Evolutionary conservation across 352 stramenopile genomes (phyloP), one percentile per base, ranked within the genome.

Genomic region (Globisporangium perplexum): DNA sequence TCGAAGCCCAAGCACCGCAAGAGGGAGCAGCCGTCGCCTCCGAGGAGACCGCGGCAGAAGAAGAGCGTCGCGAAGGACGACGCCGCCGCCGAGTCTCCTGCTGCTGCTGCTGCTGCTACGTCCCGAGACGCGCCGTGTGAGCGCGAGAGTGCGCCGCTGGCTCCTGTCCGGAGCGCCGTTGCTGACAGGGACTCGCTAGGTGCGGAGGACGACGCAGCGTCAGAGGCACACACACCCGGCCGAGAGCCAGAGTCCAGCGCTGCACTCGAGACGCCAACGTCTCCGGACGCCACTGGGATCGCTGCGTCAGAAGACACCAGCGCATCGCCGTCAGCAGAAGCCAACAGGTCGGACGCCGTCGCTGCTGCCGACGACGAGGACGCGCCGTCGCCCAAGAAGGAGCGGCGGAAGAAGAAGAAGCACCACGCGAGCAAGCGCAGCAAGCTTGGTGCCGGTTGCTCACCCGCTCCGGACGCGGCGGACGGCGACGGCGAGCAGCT

Each of bases 351-450:
- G 15, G 23, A n/a, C n/a, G n/a, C n/a, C n/a, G n/a, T n/a, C n/a
- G n/a, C 14, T 11, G 44, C 4, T 0, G 15, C n/a, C 12, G 10
- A 22, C 2, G n/a, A 22, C 2, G 53, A 47, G 18, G 18, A 47
- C 44, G 33, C 30, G 7, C 11, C 33, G 33, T 28, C 53, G 11
- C 22, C 28, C 15, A 52, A 47, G 35, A 50, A 50, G 17, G 35
- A 53, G 23, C 33, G 53, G 4, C 44, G 45, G 24, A 59, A 53
- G 53, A 59, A 53, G 44, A 59, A 53, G 41, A 48, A 56, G 38
- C 45, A 59, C 3, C 44, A 52, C 23, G 14, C 0, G 8, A 53
- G 26, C 24, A 53, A 36, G 33, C 52, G 31, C 12, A 51, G 42
- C 52, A 56, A 58, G 42, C 43, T 51, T 15, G 39, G 20, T 14